A percentile compares a stretch with the other conserved stretches of the same genome.
These are phyloP conservation scores for Drechslera avenae DNA, from an alignment of 2,329 filamentous ascomycete species.

Conservation along the genomic window DNA sequence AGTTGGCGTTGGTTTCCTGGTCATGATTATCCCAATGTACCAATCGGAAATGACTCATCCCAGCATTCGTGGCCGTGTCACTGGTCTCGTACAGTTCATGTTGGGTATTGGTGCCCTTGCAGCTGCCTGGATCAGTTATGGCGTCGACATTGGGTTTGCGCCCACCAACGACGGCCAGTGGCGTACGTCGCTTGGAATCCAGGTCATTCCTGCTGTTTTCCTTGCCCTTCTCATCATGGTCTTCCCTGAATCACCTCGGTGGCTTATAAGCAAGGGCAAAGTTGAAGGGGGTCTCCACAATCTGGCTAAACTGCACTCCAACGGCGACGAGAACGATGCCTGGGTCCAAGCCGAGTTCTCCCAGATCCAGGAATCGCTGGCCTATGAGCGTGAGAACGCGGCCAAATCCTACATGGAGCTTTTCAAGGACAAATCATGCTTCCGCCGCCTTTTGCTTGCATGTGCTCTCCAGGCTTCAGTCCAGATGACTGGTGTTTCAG, in stretches of 20 bases:
- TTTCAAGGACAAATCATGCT: conserved; percentile 67
- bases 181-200: conserved; percentile 70
- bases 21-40: conserved; percentile 73
- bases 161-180: conserved; percentile 59
- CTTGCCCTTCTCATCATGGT: conserved; percentile 68
- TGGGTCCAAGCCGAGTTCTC: conserved; percentile 76
- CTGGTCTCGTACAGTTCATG: conserved; percentile 82
- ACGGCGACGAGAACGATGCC: conserved; percentile 67
- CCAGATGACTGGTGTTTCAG: conserved; percentile 71
- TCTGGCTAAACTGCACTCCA: conserved; percentile 70
- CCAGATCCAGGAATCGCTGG: conserved; percentile 71
- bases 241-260: conserved; percentile 71
- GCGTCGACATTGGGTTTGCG: conserved; percentile 60
- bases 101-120: conserved; percentile 74
- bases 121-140: conserved; percentile 76
- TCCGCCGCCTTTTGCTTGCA: conserved; percentile 73
- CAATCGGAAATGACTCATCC: conserved; percentile 82
- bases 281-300: conserved; percentile 68
- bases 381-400: conserved; percentile 68
- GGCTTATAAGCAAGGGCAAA: conserved; percentile 76
- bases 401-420: conserved; percentile 74
- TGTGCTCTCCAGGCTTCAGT: conserved; percentile 71
- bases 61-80: conserved; percentile 75
- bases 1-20: conserved; percentile 65
- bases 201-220: conserved; percentile 70